These are phyloP conservation scores for Raphanus raphanistrum DNA, from an alignment of 345 rosid species.

Conservation along the genomic window DNA sequence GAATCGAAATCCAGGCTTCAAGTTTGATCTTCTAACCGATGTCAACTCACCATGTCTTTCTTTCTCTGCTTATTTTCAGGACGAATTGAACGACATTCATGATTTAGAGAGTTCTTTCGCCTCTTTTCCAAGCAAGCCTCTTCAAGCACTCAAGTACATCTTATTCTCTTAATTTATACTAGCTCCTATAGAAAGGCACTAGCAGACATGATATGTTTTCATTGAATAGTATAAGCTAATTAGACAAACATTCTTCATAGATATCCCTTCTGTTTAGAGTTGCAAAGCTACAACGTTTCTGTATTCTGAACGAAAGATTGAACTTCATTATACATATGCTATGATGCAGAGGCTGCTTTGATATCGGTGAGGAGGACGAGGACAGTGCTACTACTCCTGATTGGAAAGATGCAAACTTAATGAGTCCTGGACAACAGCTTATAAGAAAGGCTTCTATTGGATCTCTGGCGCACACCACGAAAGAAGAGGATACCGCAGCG, in stretches of 20 bases:
- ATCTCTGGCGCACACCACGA: slow-evolving; percentile 43
- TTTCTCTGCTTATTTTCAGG: slow-evolving; percentile 58
- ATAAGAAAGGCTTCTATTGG: slow-evolving; percentile 43
- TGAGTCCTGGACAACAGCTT: slow-evolving; percentile 52
- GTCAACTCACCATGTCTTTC: slow-evolving; percentile 20
- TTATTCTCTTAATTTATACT: slow-evolving; percentile 6
- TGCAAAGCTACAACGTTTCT: neutral
- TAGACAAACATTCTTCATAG: slow-evolving; percentile 6
- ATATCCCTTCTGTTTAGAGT: neutral
- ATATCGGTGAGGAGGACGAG: slow-evolving; percentile 73
- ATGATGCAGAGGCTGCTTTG: slow-evolving; percentile 84
- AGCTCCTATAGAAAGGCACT: slow-evolving; percentile 13
- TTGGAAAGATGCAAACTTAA: slow-evolving; percentile 47
- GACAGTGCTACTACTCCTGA: slow-evolving; percentile 55
- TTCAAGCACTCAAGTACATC: slow-evolving; percentile 76
- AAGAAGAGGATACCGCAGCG: slow-evolving; percentile 52
- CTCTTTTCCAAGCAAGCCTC: slow-evolving; percentile 80
- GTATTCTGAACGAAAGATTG: neutral
- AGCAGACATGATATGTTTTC: slow-evolving; percentile 4
- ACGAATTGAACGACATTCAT: slow-evolving; percentile 52
- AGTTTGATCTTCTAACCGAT: slow-evolving; percentile 10
- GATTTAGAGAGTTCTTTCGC: slow-evolving; percentile 80
- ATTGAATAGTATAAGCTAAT: slow-evolving; percentile 4
- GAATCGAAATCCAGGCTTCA: neutral
- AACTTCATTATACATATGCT: slow-evolving; percentile 2